phyloP scores from a whole-genome alignment of 257 asterid genomes.

The Mentha longifolia region DNA sequence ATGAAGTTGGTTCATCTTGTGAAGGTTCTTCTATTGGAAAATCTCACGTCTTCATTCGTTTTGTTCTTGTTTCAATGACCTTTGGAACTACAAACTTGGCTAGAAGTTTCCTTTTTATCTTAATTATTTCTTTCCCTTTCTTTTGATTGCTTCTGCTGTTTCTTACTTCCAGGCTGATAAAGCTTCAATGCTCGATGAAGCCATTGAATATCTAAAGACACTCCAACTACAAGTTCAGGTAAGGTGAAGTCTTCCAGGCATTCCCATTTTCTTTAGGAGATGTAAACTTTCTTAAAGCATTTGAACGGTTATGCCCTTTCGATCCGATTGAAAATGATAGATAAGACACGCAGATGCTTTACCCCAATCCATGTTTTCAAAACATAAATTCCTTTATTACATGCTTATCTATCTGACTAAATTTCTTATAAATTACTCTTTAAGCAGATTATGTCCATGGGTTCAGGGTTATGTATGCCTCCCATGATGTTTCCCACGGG shows the following conservation, averaged over 20 bases:
- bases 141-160: conserved; percentile 21
- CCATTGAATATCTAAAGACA: conserved; percentile 91
- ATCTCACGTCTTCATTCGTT: background rate
- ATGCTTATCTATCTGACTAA: conserved; percentile 19
- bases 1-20: conserved; percentile 4
- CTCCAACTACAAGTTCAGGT: conserved; percentile 99
- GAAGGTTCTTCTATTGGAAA: background rate
- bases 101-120: conserved; percentile 1
- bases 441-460: conserved; percentile 92
- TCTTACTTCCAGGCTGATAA: conserved; percentile 74
- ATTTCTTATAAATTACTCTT: conserved; percentile 3
- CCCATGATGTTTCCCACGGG: conserved; percentile 80
- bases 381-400: background rate
- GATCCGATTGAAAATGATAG: background rate
- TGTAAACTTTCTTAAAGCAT: background rate
- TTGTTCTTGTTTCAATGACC: conserved; percentile 1
- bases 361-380: background rate
- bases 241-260: conserved; percentile 35
- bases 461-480: conserved; percentile 87
- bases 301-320: background rate
- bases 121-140: background rate
- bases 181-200: conserved; percentile 99
- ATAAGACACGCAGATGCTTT: background rate
- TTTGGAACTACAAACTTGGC: background rate
- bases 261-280: background rate